Conservation (phyloP, 768 basidiomycete species). For the Rhodocollybia butyracea region DNA sequence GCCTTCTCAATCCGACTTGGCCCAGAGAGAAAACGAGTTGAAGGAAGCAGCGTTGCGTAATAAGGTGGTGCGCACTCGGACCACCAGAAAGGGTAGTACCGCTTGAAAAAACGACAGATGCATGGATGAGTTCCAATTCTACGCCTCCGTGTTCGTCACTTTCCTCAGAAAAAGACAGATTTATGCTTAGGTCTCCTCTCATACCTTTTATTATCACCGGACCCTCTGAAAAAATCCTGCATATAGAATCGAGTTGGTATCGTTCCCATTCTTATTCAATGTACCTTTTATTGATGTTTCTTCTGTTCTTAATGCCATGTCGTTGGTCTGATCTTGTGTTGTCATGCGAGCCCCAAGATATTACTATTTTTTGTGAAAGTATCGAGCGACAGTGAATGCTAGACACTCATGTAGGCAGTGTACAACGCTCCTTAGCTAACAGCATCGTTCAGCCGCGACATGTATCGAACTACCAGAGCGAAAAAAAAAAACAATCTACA, state of each 20-base stretch:
- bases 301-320: background rate
- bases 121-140: background rate
- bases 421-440: no score
- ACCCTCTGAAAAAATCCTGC: no score
- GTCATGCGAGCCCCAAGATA: no score
- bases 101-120: background rate
- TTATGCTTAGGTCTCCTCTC: conserved; percentile 1
- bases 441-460: no score
- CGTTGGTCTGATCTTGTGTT: no score
- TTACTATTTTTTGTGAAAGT: no score
- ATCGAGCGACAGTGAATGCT: no score
- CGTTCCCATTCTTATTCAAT: background rate
- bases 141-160: background rate
- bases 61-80: conserved; percentile 74
- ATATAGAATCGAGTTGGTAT: no score
- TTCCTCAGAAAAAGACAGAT: background rate
- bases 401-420: no score
- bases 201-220: background rate
- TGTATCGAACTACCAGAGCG: no score
- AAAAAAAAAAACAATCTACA: no score
- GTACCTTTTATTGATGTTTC: background rate
- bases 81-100: conserved; percentile 48
- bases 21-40: conserved; percentile 71
- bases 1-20: conserved; percentile 43
- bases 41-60: conserved; percentile 82